Percentiles rank a stretch among this genome's conserved stretches.
phyloP scores from a whole-genome alignment of 192 early-diverging fungal genomes.

The Ambispora gerdemannii region DNA sequence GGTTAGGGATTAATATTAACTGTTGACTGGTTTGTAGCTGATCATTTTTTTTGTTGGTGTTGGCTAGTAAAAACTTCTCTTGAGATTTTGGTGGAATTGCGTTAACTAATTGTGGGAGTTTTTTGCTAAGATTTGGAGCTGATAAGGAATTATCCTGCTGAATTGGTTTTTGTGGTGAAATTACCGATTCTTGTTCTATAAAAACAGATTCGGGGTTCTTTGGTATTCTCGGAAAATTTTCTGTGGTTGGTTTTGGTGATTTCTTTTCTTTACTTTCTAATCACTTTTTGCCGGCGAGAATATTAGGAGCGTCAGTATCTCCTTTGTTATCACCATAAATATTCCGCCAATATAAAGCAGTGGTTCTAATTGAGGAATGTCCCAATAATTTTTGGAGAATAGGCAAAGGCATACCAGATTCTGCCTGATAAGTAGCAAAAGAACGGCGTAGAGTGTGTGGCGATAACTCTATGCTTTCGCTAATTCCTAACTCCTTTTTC shows the following conservation, averaged over 20 bases:
- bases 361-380: background rate
- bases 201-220: too few relatives aligned
- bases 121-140: background rate
- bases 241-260: too few relatives aligned
- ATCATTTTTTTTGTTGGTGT: too few relatives aligned
- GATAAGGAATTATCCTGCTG: background rate
- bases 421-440: too few relatives aligned
- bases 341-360: background rate
- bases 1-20: background rate
- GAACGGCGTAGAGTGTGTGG: slow-evolving; percentile 1
- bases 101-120: background rate
- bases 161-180: too few relatives aligned
- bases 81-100: background rate
- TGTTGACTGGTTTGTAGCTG: background rate
- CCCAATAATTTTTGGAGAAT: background rate
- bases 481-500: background rate
- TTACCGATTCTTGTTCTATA: too few relatives aligned
- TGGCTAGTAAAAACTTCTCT: too few relatives aligned
- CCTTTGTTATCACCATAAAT: background rate
- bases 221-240: too few relatives aligned
- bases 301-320: background rate
- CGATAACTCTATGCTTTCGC: background rate
- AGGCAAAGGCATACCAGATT: too few relatives aligned
- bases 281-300: background rate
- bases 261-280: too few relatives aligned